These are phyloP conservation scores for Mrakia gelida DNA, from an alignment of 768 basidiomycete genomes.

Conservation along the genomic window DNA sequence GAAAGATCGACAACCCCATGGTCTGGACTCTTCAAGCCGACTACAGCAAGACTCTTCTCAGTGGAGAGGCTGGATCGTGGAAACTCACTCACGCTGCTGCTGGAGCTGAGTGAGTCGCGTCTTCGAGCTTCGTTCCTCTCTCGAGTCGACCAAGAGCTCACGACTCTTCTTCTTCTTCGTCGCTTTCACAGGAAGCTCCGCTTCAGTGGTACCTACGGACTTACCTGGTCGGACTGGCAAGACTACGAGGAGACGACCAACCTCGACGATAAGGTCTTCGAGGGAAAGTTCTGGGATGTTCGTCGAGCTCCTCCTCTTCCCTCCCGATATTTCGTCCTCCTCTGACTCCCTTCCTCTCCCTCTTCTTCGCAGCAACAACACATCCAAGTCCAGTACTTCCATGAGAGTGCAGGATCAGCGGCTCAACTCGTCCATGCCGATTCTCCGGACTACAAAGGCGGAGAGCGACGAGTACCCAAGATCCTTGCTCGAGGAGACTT, in stretches of 20 bases:
- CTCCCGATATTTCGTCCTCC: too few species aligned
- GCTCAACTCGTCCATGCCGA: constrained; percentile 75
- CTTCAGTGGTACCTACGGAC: constrained; percentile 79
- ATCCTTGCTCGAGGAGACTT: constrained; percentile 81
- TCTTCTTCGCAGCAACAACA: too few species aligned
- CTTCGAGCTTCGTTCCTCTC: not conserved
- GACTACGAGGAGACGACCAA: constrained; percentile 69
- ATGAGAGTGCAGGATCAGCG: constrained; percentile 58
- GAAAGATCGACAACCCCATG: constrained; percentile 66
- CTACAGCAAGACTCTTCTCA: constrained; percentile 55
- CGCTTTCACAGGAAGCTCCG: constrained; percentile 54
- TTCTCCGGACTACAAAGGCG: constrained; percentile 53
- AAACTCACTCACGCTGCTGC: constrained; percentile 59
- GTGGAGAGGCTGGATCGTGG: constrained; percentile 34
- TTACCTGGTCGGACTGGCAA: constrained; percentile 77
- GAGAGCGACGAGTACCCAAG: constrained; percentile 74
- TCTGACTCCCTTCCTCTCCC: not conserved
- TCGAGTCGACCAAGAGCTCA: not conserved
- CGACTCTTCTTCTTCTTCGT: not conserved
- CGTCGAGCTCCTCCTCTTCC: not conserved
- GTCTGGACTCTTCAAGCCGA: constrained; percentile 71
- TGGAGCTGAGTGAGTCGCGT: constrained; percentile 60
- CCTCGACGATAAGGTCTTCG: constrained; percentile 59
- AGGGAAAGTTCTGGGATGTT: constrained; percentile 66
- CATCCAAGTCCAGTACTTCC: constrained; percentile 90